Percentiles rank a stretch among this genome's conserved stretches.
These are phyloP conservation scores for Asparagopsis taxiformis DNA, from an alignment of 31 red algal genomes.

Conservation along the genomic window DNA sequence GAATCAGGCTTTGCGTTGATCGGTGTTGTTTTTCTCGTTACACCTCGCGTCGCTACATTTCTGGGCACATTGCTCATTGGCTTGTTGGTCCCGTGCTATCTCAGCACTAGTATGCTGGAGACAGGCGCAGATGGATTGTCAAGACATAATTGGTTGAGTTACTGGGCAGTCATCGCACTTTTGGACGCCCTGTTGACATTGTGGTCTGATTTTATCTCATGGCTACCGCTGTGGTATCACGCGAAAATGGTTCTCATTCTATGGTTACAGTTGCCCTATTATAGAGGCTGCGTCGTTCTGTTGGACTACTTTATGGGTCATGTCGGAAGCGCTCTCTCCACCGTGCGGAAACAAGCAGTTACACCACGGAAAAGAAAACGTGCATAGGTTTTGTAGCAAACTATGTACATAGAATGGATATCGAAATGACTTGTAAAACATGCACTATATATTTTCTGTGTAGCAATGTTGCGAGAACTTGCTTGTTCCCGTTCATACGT, in stretches of 20 bases:
- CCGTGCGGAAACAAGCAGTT: conserved; percentile 13
- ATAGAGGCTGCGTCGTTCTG: conserved; percentile 15
- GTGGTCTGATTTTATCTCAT: conserved; percentile 1
- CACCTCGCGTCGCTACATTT: conserved; percentile 58
- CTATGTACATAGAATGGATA: background rate
- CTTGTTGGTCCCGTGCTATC: conserved; percentile 35
- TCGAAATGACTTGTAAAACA: background rate
- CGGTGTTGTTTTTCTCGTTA: conserved; percentile 37
- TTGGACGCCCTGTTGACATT: conserved; percentile 25
- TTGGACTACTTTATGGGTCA: conserved; percentile 29
- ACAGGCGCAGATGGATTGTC: conserved; percentile 4
- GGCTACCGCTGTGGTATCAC: conserved; percentile 75
- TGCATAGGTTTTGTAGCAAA: conserved; percentile 2
- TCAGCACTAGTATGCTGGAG: conserved; percentile 18
- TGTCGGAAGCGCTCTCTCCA: conserved; percentile 20
- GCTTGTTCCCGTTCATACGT: conserved; percentile 2
- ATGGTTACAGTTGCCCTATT: conserved; percentile 69
- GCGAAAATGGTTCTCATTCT: conserved; percentile 35
- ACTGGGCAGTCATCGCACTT: conserved; percentile 39
- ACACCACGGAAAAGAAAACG: conserved; percentile 41
- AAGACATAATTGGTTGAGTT: conserved; percentile 58
- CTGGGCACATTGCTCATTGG: conserved; percentile 49
- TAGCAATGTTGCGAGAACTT: background rate
- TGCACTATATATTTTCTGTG: too few relatives aligned
- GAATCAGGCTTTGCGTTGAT: conserved; percentile 35